Percentiles rank a stretch among this genome's conserved stretches.
Evolutionary conservation across 805 yeast species (phyloP).

Genomic region (Metschnikowia vanudenii): DNA sequence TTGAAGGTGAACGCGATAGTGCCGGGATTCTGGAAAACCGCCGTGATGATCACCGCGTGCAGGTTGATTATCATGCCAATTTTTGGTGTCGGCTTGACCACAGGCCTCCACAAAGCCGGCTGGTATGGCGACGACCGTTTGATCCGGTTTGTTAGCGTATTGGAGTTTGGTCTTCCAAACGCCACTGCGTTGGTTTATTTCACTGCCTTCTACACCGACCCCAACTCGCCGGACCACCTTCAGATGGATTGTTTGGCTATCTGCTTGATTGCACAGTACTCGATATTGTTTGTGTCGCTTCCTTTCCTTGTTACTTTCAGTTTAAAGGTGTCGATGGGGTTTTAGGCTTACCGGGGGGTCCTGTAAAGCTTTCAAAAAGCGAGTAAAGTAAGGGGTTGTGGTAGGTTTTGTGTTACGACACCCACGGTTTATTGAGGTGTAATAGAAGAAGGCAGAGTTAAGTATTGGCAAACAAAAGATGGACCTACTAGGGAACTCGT

Average conservation of each 20-base stretch:
- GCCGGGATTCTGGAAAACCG: conserved; percentile 68
- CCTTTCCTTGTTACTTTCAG: conserved; percentile 77
- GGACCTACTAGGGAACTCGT: too few relatives aligned
- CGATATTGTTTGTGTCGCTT: conserved; percentile 61
- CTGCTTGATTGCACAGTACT: conserved; percentile 70
- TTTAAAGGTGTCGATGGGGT: conserved; percentile 45
- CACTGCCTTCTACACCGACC: conserved; percentile 84
- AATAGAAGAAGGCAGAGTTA: too few relatives aligned
- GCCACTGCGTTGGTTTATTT: conserved; percentile 87
- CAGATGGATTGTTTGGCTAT: conserved; percentile 89
- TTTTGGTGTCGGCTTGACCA: conserved; percentile 59
- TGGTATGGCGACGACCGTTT: conserved; percentile 63
- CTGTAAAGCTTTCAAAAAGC: too few relatives aligned
- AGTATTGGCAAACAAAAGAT: too few relatives aligned
- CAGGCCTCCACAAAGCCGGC: conserved; percentile 58
- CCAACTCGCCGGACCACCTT: conserved; percentile 45
- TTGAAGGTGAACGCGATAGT: conserved; percentile 60
- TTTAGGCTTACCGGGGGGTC: background rate
- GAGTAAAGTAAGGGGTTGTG: too few relatives aligned
- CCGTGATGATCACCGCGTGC: conserved; percentile 52
- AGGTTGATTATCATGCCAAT: conserved; percentile 75
- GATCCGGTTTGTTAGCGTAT: conserved; percentile 68
- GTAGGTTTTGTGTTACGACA: too few relatives aligned
- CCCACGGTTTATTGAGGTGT: too few relatives aligned
- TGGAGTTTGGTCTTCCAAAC: conserved; percentile 79